These are phyloP conservation scores for Citrus australasica DNA, from an alignment of 345 rosid species.

Conservation along the genomic window DNA sequence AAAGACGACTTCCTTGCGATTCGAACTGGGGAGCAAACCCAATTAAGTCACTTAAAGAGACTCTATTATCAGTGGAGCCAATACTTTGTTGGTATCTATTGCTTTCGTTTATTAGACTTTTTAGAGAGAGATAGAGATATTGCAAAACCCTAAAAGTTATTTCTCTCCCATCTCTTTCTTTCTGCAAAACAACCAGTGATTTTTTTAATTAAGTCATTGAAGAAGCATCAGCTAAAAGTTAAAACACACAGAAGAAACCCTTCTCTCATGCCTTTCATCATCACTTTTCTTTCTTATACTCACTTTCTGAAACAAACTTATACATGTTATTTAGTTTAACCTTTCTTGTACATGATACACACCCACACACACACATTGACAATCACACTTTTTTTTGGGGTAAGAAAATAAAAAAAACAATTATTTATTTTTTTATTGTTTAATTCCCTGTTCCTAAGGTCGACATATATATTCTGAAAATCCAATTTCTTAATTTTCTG, in stretches of 20 bases:
- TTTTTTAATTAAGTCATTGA: background rate
- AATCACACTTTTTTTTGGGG: too few species aligned
- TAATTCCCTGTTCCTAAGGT: too few species aligned
- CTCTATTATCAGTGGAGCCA: too few species aligned
- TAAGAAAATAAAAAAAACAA: too few species aligned
- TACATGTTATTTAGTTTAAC: background rate
- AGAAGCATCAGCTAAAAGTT: conserved; percentile 5
- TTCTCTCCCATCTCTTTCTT: conserved; percentile 31
- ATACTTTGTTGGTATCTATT: background rate
- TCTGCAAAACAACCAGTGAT: conserved; percentile 17
- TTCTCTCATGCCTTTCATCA: background rate
- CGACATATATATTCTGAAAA: background rate
- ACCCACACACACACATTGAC: too few species aligned
- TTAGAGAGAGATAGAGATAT: background rate
- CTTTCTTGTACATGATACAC: background rate
- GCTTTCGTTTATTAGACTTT: conserved; percentile 8
- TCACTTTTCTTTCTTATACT: background rate
- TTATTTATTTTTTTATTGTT: too few species aligned
- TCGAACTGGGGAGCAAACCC: accelerated
- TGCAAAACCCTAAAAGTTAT: conserved; percentile 27
- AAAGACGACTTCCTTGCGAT: too few species aligned
- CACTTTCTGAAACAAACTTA: background rate
- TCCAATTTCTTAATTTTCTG: background rate
- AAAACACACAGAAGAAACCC: background rate
- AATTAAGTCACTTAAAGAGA: too few species aligned